Evolutionary conservation across 495 filamentous ascomycete species (phyloP), one percentile per base, ranked within the genome.

Genomic region (Penicillium desertorum): DNA sequence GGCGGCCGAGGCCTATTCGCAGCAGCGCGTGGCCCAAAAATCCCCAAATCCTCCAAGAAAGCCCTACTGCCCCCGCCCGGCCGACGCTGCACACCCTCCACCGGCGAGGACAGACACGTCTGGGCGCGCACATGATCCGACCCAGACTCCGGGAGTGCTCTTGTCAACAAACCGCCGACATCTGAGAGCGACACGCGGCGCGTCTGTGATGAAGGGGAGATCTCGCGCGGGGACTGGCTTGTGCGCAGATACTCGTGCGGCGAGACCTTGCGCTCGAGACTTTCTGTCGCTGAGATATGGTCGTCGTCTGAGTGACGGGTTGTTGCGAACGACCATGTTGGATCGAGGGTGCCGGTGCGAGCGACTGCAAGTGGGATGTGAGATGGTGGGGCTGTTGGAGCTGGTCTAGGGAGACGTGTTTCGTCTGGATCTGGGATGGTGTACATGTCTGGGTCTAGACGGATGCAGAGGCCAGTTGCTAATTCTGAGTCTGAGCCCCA

Each of bases 401-500:
- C 74, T 12, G 76, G 73, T 17, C 56, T 27, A 0, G 55, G 47
- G 5, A 53, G 5, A 7, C 10, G 45, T 4, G 34, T 23, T 14
- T n/a, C 41, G 14, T 36, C 29, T 25, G 45, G n/a, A 30, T 16
- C 44, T n/a, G 30, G 70, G 2, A 69, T 68, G 9, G 77, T 78
- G 34, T 79, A 74, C 11, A 90, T 60, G 23, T 86, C 82, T 14
- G 83, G 82, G 49, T 84, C 73, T 17, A 87, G 73, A 20, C 85
- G 76, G 16, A 88, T 80, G n/a, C 90, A 90, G 32, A 92, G 41
- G 62, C 84, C 88, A 14, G 83, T 76, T 1, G 88, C 89, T 4
- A 95, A 76, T 64, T 93, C 90, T 45, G 88, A 87, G 66, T 95
- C 90, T 60, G 87, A 91, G 7, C 89, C 90, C 90, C 90, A 93